These are phyloP conservation scores for Cochlearia excelsa DNA, from an alignment of 345 rosid species.

Conservation along the genomic window DNA sequence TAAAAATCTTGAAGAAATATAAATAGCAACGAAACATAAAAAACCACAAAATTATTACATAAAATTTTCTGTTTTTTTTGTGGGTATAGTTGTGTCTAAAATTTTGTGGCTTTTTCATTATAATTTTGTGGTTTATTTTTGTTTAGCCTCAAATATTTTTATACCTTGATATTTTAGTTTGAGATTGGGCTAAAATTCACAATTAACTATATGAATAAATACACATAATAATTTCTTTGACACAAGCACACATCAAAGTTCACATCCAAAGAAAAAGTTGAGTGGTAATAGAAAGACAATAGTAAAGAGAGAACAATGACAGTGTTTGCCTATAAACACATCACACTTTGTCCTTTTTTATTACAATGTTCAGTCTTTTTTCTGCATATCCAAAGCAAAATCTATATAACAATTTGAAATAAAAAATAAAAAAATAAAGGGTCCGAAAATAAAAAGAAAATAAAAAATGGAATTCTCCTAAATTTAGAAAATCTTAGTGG, in stretches of 20 bases:
- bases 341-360: conserved; percentile 20
- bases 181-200: no score
- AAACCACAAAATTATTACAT: no score
- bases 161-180: no score
- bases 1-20: no score
- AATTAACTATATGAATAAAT: background rate
- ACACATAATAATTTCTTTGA: background rate
- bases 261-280: conserved; percentile 14
- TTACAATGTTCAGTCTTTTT: conserved; percentile 26
- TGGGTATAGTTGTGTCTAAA: no score
- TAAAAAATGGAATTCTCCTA: conserved; percentile 4
- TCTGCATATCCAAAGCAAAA: conserved; percentile 22
- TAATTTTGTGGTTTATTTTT: no score
- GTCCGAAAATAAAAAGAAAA: background rate
- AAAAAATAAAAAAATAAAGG: background rate
- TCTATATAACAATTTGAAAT: no score
- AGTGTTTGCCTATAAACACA: conserved; percentile 26
- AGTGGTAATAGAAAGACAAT: conserved; percentile 22
- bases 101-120: no score
- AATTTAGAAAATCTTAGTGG: conserved; percentile 20
- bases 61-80: no score
- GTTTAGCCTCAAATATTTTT: no score
- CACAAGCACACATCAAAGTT: conserved; percentile 15
- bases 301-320: conserved; percentile 24
- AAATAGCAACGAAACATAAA: no score